Evolutionary conservation across 2,329 filamentous ascomycete species (phyloP).

Genomic region (Sporothrix globosa): DNA sequence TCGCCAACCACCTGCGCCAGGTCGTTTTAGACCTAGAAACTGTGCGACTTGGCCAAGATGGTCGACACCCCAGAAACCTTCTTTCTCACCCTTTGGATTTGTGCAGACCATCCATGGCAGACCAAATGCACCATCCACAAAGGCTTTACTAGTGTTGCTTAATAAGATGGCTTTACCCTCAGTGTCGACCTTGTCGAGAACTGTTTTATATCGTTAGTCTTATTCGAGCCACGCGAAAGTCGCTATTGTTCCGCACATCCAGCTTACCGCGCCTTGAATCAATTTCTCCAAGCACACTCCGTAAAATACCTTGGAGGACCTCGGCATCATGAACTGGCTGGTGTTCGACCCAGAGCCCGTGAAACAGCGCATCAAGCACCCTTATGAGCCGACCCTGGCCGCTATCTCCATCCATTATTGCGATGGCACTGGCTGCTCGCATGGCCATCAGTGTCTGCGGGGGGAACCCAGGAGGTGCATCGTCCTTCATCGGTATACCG

Average conservation of each 20-base stretch:
- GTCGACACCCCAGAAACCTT: conserved; percentile 49
- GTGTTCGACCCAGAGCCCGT: conserved; percentile 44
- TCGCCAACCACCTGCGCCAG: conserved; percentile 42
- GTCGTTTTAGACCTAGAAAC: conserved; percentile 44
- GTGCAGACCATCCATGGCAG: conserved; percentile 48
- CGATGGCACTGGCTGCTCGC: conserved; percentile 43
- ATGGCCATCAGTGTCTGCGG: conserved; percentile 44
- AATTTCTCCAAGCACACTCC: conserved; percentile 38
- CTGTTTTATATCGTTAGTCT: conserved; percentile 31
- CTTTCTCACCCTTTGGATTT: conserved; percentile 40
- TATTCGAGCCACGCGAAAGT: neutral
- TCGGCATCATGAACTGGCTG: conserved; percentile 40
- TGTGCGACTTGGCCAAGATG: conserved; percentile 45
- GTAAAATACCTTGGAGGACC: conserved; percentile 40
- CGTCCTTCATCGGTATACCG: conserved; percentile 43
- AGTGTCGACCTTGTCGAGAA: conserved; percentile 39
- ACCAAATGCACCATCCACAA: conserved; percentile 46
- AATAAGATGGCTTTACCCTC: conserved; percentile 42
- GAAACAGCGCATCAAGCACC: conserved; percentile 44
- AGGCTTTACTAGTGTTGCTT: conserved; percentile 45
- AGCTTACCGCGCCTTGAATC: conserved; percentile 39
- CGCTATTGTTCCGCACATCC: too few species aligned
- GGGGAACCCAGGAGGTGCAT: conserved; percentile 45
- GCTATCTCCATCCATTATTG: conserved; percentile 35
- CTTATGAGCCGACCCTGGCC: conserved; percentile 37